Percentiles rank a stretch among this genome's conserved stretches.
Conservation (phyloP, 768 basidiomycete species). For the Imleria badia region DNA sequence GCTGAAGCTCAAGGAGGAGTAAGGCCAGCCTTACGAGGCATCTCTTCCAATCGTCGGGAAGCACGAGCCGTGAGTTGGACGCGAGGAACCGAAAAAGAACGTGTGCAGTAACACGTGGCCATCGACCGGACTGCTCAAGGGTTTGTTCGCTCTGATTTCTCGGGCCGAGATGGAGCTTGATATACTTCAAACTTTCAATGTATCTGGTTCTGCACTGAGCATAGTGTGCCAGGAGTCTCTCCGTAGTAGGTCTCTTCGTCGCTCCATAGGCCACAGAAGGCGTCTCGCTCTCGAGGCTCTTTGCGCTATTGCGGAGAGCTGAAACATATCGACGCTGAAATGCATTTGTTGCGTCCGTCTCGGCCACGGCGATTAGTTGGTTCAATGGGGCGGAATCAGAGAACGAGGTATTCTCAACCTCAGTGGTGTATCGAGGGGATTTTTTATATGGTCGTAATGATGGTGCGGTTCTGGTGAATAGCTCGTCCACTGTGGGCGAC, state of each 20-base stretch:
- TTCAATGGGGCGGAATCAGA: not conserved
- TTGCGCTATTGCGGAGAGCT: constrained; percentile 4
- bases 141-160: constrained; percentile 16
- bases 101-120: constrained; percentile 37
- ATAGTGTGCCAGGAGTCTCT: constrained; percentile 11
- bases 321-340: constrained; percentile 13
- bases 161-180: constrained; percentile 14
- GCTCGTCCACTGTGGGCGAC: not conserved
- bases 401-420: not conserved
- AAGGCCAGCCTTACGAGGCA: constrained; percentile 31
- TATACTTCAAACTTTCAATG: not conserved
- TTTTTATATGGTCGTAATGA: not conserved
- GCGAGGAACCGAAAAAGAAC: constrained; percentile 33
- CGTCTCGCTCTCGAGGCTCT: constrained; percentile 4
- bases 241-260: not conserved
- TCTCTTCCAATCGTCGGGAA: constrained; percentile 31
- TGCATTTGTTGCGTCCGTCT: constrained; percentile 3
- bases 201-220: constrained; percentile 3
- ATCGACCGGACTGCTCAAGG: constrained; percentile 27
- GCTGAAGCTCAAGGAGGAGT: constrained; percentile 34
- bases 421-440: not conserved
- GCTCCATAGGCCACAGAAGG: not conserved
- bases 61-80: constrained; percentile 13
- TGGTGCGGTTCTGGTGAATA: constrained; percentile 7
- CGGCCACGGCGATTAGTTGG: constrained; percentile 3